Evolutionary conservation across 805 yeast species (phyloP), one percentile per base, ranked within the genome.

Genomic region (Torulaspora delbrueckii): DNA sequence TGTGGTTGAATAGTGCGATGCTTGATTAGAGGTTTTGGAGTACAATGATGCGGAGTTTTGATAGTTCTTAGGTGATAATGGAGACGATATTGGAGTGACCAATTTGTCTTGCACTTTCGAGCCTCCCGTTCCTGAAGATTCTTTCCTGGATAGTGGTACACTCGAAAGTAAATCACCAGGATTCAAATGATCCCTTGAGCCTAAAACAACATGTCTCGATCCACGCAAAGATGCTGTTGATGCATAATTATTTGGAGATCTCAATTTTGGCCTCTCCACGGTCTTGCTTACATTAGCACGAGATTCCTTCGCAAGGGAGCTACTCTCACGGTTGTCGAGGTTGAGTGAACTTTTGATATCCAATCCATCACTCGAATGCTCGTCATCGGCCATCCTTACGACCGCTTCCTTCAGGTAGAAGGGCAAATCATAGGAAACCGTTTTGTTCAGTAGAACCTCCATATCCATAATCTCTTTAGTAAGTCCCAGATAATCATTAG

Each of bases 121-220:
- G 18, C 35, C 25, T 22, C 42, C 43, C 8, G 44, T 31, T 19
- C 31, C 24, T 18, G 51, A 27, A 19, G 43, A 27, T 41, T 54
- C 60, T 34, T 54, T 62, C 43, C 83, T 68, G 1, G 83, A 74
- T 6, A 85, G 62, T 1, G 95, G 93, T 1, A 83, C 96, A 44
- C 84, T 85, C 0, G 96, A 84, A 8, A 89, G 66, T 42, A 89
- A 70, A 60, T 88, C 96, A 24, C 96, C 96, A 0, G 96, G 96
- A 57, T 84, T 87, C 13, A 81, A 69, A 3, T 77, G 66, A 43
- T 76, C 74, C 40, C 82, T 68, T 1, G 85, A 73, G 22, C 75
- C 77, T 28, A 84, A 65, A 3, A 66, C 77, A 32, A 78, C 76
- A 51, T 77, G 77, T 46, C 76, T 67, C 1, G 81, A 74, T 32